Percentiles rank a stretch among this genome's conserved stretches.
phyloP scores from a whole-genome alignment of 768 basidiomycete genomes.

The Crepidotus variabilis region DNA sequence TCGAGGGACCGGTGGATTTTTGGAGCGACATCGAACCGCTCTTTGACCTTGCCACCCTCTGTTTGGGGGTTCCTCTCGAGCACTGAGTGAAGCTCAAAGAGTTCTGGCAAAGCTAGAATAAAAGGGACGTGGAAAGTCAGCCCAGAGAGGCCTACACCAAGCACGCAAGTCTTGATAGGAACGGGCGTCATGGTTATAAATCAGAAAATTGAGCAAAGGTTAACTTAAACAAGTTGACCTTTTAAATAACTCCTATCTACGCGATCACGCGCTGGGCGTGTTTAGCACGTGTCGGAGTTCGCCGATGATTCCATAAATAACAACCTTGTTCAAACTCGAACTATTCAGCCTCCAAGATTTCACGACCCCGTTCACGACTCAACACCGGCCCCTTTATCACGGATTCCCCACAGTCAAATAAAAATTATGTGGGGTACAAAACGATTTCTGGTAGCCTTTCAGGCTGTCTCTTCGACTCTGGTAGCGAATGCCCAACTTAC shows the following conservation, averaged over 20 bases:
- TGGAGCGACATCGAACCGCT: constrained; percentile 54
- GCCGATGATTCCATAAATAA: constrained; percentile 5
- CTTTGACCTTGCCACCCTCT: constrained; percentile 60
- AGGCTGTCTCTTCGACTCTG: constrained; percentile 16
- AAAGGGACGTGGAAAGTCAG: constrained; percentile 82
- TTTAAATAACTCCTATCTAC: neutral
- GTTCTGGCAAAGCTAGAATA: constrained; percentile 63
- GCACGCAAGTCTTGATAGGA: constrained; percentile 66
- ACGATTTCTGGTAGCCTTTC: constrained; percentile 7
- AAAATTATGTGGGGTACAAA: constrained; percentile 19
- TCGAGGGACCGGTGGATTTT: constrained; percentile 61
- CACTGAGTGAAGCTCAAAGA: constrained; percentile 71
- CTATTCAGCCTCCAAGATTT: neutral
- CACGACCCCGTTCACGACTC: constrained; percentile 11
- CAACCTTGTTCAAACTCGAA: constrained; percentile 16
- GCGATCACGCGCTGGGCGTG: constrained; percentile 5
- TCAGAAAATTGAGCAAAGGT: neutral
- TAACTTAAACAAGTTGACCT: neutral
- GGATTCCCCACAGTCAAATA: neutral
- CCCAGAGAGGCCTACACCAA: constrained; percentile 75
- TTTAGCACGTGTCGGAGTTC: constrained; percentile 6
- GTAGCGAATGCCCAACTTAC: constrained; percentile 50
- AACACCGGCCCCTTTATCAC: constrained; percentile 1
- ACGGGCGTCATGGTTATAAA: constrained; percentile 24
- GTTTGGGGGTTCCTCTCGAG: constrained; percentile 66